Conservation (phyloP, 73 alveolate genomes). For the Blepharisma stoltei region DNA sequence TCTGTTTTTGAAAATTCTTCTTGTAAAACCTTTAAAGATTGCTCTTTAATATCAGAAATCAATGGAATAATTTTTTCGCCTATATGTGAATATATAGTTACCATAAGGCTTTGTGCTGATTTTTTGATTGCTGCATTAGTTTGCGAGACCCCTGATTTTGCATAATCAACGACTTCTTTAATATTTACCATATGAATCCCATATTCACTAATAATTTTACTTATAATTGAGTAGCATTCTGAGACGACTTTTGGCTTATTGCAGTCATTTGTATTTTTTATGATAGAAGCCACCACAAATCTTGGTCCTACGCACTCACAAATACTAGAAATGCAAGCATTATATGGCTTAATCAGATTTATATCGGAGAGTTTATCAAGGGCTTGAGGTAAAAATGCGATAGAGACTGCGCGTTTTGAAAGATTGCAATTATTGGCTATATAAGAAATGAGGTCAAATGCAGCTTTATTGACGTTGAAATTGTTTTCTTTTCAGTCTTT, state of each 20-base stretch:
- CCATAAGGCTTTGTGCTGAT: conserved; percentile 65
- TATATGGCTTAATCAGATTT: conserved; percentile 44
- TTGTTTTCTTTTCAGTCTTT: conserved; percentile 90
- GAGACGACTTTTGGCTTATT: conserved; percentile 60
- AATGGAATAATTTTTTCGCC: conserved; percentile 73
- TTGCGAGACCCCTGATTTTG: conserved; percentile 49
- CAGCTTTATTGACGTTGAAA: conserved; percentile 73
- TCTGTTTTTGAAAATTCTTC: conserved; percentile 66
- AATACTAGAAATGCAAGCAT: conserved; percentile 46
- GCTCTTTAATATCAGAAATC: conserved; percentile 77
- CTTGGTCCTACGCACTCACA: conserved; percentile 69
- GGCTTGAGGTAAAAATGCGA: conserved; percentile 47
- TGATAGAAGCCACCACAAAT: conserved; percentile 46
- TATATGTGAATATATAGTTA: conserved; percentile 63
- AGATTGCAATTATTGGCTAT: conserved; percentile 44
- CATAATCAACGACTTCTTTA: conserved; percentile 77
- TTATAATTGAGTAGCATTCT: conserved; percentile 60
- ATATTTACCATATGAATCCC: conserved; percentile 62
- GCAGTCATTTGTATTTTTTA: conserved; percentile 47
- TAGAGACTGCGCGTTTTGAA: conserved; percentile 60
- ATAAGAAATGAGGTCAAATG: conserved; percentile 44
- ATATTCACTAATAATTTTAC: conserved; percentile 58
- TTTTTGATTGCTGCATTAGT: conserved; percentile 72
- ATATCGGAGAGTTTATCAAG: conserved; percentile 75
- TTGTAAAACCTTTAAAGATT: conserved; percentile 69